A percentile compares a stretch with the other conserved stretches of the same genome.
Evolutionary conservation across 2,329 filamentous ascomycete species (phyloP).

Genomic region (Hypoxylon sp.): DNA sequence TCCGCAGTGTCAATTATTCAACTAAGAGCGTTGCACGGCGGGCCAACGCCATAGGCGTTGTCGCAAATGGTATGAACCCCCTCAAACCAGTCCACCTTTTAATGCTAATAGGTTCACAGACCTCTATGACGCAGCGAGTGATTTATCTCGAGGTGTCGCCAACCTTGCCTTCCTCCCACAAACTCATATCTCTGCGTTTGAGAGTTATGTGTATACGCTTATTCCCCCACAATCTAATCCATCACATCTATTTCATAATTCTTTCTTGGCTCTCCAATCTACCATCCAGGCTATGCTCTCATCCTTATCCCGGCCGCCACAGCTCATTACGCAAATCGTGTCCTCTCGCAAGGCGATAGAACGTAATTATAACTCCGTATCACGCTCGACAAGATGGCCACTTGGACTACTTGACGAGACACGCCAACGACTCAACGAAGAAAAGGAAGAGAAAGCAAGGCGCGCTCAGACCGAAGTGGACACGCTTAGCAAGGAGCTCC

Average conservation of each 20-base stretch:
- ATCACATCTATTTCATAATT: conserved; percentile 79
- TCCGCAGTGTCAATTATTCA: conserved; percentile 86
- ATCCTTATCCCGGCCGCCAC: conserved; percentile 83
- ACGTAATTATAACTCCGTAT: conserved; percentile 81
- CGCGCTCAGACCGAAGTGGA: conserved; percentile 79
- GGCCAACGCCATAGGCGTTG: conserved; percentile 79
- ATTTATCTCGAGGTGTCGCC: conserved; percentile 68
- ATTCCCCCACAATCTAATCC: conserved; percentile 80
- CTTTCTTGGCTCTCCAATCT: conserved; percentile 83
- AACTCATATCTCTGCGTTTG: conserved; percentile 78
- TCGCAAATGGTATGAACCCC: conserved; percentile 68
- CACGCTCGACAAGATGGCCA: conserved; percentile 83
- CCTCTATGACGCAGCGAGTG: conserved; percentile 74
- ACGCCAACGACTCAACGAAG: conserved; percentile 83
- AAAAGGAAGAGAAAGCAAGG: conserved; percentile 84
- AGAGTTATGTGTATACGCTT: conserved; percentile 78
- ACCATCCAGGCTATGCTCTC: conserved; percentile 86
- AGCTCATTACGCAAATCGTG: conserved; percentile 83
- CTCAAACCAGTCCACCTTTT: neutral
- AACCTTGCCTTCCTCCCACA: conserved; percentile 77
- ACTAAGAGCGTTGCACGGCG: conserved; percentile 86
- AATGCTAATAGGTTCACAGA: conserved; percentile 65
- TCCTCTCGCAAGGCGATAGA: conserved; percentile 82
- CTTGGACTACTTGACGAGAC: conserved; percentile 89
- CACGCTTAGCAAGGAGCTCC: conserved; percentile 82